Evolutionary conservation across 495 filamentous ascomycete genomes (phyloP).

Genomic region (Pyrenopolyporus hunteri): DNA sequence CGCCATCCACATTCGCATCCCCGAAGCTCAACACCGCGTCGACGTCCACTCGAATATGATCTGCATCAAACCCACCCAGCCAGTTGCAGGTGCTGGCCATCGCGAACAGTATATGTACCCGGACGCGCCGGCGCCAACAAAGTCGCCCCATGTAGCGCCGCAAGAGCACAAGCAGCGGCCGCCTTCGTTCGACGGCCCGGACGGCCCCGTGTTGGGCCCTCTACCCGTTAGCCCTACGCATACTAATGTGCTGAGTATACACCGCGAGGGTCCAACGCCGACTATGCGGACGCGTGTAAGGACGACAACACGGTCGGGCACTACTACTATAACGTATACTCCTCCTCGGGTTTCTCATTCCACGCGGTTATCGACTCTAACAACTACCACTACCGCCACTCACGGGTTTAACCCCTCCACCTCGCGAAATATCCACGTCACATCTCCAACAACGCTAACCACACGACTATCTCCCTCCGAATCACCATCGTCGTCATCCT

Average conservation of each 20-base stretch:
- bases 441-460: background rate
- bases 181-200: background rate
- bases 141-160: background rate
- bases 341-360: too few relatives aligned
- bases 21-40: conserved; percentile 17
- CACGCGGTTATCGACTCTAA: background rate
- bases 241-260: background rate
- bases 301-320: too few relatives aligned
- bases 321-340: too few relatives aligned
- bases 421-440: background rate
- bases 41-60: conserved; percentile 26
- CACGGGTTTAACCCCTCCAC: background rate
- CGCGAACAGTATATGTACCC: conserved; percentile 26
- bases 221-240: background rate
- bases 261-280: background rate
- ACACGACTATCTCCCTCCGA: background rate
- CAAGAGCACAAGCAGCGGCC: conserved; percentile 35
- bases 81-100: background rate
- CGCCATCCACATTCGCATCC: conserved; percentile 30
- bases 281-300: conserved; percentile 2
- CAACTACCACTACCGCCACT: background rate
- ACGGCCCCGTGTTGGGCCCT: conserved; percentile 16
- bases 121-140: background rate
- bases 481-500: background rate
- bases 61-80: conserved; percentile 32